These are phyloP conservation scores for Paraphoma chrysanthemicola DNA, from an alignment of 2,329 filamentous ascomycete genomes.

Conservation along the genomic window DNA sequence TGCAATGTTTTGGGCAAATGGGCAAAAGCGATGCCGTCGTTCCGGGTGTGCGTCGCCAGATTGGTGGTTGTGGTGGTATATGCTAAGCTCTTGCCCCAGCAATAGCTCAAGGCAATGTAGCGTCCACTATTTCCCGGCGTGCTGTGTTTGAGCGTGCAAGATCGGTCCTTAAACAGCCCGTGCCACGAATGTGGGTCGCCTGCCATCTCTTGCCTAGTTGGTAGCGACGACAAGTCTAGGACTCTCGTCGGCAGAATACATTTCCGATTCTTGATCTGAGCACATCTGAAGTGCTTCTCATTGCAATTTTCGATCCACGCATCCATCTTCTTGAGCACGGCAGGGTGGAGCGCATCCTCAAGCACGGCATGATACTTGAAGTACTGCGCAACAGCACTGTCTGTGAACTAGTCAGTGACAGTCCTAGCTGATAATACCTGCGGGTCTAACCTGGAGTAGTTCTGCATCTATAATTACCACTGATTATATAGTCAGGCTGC, in stretches of 20 bases:
- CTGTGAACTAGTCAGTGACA: neutral
- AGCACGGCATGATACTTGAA: neutral
- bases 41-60: neutral
- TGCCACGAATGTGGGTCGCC: neutral
- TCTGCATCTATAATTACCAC: neutral
- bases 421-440: neutral
- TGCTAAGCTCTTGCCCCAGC: slow-evolving; percentile 9
- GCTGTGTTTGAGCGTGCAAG: slow-evolving; percentile 2
- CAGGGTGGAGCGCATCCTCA: neutral
- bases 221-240: slow-evolving; percentile 1
- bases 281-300: neutral
- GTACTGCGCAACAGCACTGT: neutral
- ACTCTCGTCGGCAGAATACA: slow-evolving; percentile 2
- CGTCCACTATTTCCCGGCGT: neutral
- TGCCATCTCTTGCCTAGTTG: neutral
- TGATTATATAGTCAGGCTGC: neutral
- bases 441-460: neutral
- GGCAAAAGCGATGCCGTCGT: slow-evolving; percentile 2
- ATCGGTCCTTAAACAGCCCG: neutral
- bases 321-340: neutral
- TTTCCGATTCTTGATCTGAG: neutral
- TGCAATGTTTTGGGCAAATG: slow-evolving; percentile 8
- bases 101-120: slow-evolving; percentile 10
- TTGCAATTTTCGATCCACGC: neutral
- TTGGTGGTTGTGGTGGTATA: slow-evolving; percentile 7